phyloP scores from a whole-genome alignment of 2,329 filamentous ascomycete genomes.

The Pseudogymnoascus destructans region DNA sequence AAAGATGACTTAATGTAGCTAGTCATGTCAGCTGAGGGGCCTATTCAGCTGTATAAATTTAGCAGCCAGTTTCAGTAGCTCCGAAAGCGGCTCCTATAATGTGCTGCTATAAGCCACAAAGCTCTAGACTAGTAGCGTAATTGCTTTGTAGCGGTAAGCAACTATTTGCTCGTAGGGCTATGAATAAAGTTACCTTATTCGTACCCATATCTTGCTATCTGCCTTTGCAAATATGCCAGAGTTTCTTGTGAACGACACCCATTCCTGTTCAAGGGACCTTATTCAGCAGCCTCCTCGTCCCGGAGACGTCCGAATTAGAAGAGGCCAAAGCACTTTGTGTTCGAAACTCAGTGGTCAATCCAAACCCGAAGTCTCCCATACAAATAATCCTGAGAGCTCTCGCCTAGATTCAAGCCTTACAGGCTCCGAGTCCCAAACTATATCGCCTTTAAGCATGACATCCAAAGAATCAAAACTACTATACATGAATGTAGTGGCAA shows the following conservation, averaged over 20 bases:
- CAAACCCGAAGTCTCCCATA: neutral
- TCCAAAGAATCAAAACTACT: neutral
- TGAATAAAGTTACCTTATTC: neutral
- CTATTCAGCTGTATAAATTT: too few relatives aligned
- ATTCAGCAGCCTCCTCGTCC: neutral
- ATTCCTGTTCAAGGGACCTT: too few relatives aligned
- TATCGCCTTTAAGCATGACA: neutral
- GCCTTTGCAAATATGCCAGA: neutral
- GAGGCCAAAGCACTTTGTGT: neutral
- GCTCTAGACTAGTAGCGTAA: too few relatives aligned
- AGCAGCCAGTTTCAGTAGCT: neutral
- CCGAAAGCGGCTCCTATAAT: neutral
- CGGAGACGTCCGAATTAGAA: neutral
- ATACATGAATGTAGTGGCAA: slow-evolving; percentile 19
- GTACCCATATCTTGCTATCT: neutral
- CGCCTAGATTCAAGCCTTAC: neutral
- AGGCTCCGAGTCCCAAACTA: neutral
- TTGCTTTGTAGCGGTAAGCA: neutral
- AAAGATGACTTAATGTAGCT: neutral
- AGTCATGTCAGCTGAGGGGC: too few relatives aligned
- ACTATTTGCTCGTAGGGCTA: neutral
- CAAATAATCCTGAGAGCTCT: neutral
- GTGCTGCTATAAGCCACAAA: neutral
- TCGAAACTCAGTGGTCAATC: neutral
- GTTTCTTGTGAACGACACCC: neutral